Evolutionary conservation across 1,284 basidiomycete genomes (phyloP), one percentile per base, ranked within the genome.

Genomic region (Blastosporella zonata): DNA sequence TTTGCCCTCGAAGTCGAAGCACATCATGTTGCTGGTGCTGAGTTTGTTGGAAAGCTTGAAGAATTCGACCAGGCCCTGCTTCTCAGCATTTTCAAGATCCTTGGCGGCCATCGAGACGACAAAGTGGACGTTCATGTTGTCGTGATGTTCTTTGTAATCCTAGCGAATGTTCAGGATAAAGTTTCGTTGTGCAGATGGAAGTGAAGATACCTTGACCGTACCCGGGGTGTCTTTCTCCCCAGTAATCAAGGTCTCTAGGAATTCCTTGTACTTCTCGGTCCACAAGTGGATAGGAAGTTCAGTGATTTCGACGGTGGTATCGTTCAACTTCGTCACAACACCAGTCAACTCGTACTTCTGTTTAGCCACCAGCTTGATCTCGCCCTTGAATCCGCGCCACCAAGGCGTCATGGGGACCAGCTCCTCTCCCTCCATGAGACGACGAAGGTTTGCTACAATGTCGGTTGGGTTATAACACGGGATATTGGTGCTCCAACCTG

Each of bases 111-210:
- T 89, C 42, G 82, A 84, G 34, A 99, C 70, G 34, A 90, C 75
- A 64, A 98, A 98, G 69, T 97, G 91, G 17, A 99, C 87, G 44
- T 93, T 90, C 53, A 84, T 80, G 58, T 95, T 96, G 61, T 94
- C 94, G 62, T 98, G 93, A 61, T 97, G 87, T 68, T 97, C 93
- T 71, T 94, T 92, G 71, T 93, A 97, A 64, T 97, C 93, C 93
- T 95, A 42, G 2, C 40, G 21, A 53, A 47, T 46, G 13, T 23
- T 44, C 20, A 17, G 18, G 22, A 27, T 45, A 44, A n/a, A 22
- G 10, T 21, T n/a, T 25, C 10, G n/a, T 12, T 33, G 35, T 18
- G 7, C 9, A 10, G 20, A 10, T 13, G 9, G 25, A 22, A 31
- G 21, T n/a, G n/a, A 38, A 17, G 28, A 41, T 50, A 82, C 87